Evolutionary conservation across 768 basidiomycete species (phyloP).

Genomic region (Lactarius evosmus): DNA sequence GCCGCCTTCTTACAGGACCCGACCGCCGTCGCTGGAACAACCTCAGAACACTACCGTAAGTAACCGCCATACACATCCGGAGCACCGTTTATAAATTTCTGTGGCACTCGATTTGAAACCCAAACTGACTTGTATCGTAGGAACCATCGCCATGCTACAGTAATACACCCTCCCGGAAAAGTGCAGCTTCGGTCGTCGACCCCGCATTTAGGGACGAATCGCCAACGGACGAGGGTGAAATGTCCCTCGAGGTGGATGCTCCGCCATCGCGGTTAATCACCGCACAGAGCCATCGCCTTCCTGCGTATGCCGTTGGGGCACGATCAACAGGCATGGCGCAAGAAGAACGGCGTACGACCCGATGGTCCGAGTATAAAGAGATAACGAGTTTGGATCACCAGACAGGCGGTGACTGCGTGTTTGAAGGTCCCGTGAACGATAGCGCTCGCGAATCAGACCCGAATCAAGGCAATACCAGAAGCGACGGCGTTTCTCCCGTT

Average conservation of each 20-base stretch:
- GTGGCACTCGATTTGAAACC: background rate
- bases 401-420: background rate
- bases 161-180: background rate
- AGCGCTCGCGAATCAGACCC: background rate
- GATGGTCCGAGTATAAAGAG: background rate
- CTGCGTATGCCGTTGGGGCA: background rate
- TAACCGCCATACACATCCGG: background rate
- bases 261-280: background rate
- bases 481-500: slow-evolving; percentile 1
- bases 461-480: background rate
- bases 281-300: background rate
- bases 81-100: background rate
- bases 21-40: slow-evolving; percentile 13
- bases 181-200: background rate
- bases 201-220: background rate
- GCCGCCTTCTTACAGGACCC: slow-evolving; percentile 20
- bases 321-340: background rate
- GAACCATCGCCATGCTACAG: slow-evolving; percentile 6
- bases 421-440: background rate
- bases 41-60: slow-evolving; percentile 10
- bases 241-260: background rate
- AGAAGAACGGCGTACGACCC: background rate
- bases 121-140: slow-evolving; percentile 1
- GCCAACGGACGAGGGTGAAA: background rate
- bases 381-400: background rate